Evolutionary conservation across 768 basidiomycete genomes (phyloP).

Genomic region (Tulasnella sp.): DNA sequence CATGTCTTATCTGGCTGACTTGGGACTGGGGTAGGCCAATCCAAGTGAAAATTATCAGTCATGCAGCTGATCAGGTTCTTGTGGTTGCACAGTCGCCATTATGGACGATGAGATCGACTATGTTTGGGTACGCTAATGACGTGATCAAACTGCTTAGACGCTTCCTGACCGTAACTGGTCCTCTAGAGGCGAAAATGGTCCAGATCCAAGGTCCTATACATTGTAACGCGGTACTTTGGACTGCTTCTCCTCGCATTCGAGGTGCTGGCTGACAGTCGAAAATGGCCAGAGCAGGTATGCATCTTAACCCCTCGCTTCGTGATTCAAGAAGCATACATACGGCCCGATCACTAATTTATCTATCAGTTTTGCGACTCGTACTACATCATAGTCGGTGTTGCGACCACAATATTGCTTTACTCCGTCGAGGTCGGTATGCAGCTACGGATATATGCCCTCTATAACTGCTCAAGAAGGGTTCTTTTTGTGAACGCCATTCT

Average conservation of each 20-base stretch:
- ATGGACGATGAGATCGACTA: conserved; percentile 2
- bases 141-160: not conserved
- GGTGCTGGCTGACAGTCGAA: not conserved
- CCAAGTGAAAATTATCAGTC: not conserved
- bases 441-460: conserved; percentile 10
- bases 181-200: not conserved
- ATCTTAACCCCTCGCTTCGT: not conserved
- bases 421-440: conserved; percentile 11
- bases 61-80: not conserved
- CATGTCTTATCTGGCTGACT: conserved; percentile 2
- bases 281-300: conserved; percentile 1
- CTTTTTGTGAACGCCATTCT: not conserved
- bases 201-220: conserved; percentile 9
- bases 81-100: not conserved
- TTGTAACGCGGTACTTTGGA: conserved; percentile 11
- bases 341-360: not conserved
- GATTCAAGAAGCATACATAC: not conserved
- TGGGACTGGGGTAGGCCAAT: conserved; percentile 6
- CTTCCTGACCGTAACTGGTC: no score
- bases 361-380: conserved; percentile 8
- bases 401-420: not conserved
- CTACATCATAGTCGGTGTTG: not conserved
- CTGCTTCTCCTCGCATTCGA: conserved; percentile 2
- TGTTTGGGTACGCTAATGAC: not conserved
- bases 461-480: conserved; percentile 1